Base-by-base conservation (phyloP, 148 eudicot genomes). In the Mesembryanthemum crystallinum region DNA sequence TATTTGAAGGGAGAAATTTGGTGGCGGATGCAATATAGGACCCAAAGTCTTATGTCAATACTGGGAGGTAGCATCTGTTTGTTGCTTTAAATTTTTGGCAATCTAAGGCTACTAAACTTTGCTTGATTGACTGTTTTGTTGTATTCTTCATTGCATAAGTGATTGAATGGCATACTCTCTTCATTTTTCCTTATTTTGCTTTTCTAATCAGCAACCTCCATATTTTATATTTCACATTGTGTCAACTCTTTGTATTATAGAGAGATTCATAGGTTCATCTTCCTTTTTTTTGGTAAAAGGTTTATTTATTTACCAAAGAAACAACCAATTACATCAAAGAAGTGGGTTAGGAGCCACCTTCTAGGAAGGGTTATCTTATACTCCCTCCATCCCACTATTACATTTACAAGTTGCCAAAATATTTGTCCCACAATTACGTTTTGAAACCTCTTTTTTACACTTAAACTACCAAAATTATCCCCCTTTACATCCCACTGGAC, bases 21-120 rank as follows among this genome's bases (percentile, higher is more conserved):
- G 43, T 43, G 42, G 64, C 64, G 24, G 28, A 55, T 72, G 61
- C 62, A 13, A 35, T 24, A 32, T 45, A 55, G 43, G 75, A 35
- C 75, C n/a, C 37, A 24, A 30, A 59, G 42, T 25, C 5, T 23
- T 57, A 57, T 17, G 76, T 73, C 76, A 39, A 73, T 61, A 25
- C 32, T 61, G 37, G 14, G 57, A 43, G 67, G 67, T 73, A 60
- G 35, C 32, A 25, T 43, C 24, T 0, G 39, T 60, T 8, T 39
- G n/a, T 39, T 5, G 0, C 0, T 39, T 61, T 60, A 4, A 3
- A 0, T 6, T 21, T 21, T 8, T 21, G 8, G 17, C 24, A 8
- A 30, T 66, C 18, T 32, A 28, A 66, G 63, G 52, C n/a, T 65
- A 37, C 25, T 51, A 52, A 47, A 13, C 57, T 15, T 51, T 35